Conservation (phyloP, 2,329 filamentous ascomycete species). For the Canariomyces notabilis region DNA sequence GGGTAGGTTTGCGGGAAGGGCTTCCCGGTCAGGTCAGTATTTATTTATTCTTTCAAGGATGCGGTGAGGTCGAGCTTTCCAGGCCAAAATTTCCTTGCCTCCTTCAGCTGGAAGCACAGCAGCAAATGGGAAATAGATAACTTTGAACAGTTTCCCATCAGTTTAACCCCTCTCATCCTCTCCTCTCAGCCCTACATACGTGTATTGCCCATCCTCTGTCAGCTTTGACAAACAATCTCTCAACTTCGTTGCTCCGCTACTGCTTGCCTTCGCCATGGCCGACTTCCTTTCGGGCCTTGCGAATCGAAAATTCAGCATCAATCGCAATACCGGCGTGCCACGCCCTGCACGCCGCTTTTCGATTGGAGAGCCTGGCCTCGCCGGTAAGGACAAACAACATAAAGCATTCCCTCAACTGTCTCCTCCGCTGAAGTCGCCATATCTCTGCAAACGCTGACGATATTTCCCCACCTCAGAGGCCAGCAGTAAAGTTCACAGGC, state of each 20-base stretch:
- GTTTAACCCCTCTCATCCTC: neutral
- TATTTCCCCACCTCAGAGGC: constrained; percentile 53
- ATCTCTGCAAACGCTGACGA: neutral
- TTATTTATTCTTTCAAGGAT: constrained; percentile 3
- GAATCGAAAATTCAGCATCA: constrained; percentile 62
- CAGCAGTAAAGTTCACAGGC: constrained; percentile 76
- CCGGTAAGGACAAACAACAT: constrained; percentile 41
- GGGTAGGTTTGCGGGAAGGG: constrained; percentile 9
- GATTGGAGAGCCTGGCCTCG: constrained; percentile 50
- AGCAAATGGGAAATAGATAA: no score
- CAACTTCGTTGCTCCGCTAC: neutral
- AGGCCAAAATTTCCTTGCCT: constrained; percentile 3
- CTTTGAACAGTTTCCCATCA: no score
- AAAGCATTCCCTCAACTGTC: neutral
- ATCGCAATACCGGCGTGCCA: constrained; percentile 59
- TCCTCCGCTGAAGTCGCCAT: constrained; percentile 16
- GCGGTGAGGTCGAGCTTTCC: constrained; percentile 7
- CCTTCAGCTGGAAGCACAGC: neutral
- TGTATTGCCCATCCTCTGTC: neutral
- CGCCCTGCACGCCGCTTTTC: constrained; percentile 54
- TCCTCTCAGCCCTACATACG: neutral
- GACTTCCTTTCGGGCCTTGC: constrained; percentile 44
- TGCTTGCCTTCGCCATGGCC: constrained; percentile 15
- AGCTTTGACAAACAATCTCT: neutral
- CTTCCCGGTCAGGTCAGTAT: constrained; percentile 10